A percentile compares a stretch with the other conserved stretches of the same genome.
Evolutionary conservation across 306 rosid species (phyloP).

Genomic region (Castanospermum australe): DNA sequence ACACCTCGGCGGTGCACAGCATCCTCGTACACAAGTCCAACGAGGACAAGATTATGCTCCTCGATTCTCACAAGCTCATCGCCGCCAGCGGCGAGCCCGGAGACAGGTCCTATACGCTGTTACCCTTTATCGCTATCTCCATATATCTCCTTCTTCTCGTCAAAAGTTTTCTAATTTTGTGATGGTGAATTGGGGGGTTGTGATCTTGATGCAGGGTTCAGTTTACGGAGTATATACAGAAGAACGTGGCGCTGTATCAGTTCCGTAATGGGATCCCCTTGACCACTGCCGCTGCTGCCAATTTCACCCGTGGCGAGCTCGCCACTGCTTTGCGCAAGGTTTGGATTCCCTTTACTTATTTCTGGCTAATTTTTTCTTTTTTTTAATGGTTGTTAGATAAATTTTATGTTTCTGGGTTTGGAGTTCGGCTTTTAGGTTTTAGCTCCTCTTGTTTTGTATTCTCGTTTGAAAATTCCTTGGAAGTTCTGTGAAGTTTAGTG

Average conservation of each 20-base stretch:
- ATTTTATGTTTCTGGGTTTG: too few species aligned
- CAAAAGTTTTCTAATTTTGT: not conserved
- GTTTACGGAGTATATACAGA: conserved; percentile 77
- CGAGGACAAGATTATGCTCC: conserved; percentile 99
- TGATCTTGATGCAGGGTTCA: conserved; percentile 55
- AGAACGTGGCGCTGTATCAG: conserved; percentile 73
- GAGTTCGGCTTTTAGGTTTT: too few species aligned
- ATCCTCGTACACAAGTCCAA: conserved; percentile 90
- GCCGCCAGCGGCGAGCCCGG: conserved; percentile 99
- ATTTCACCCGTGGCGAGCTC: conserved; percentile 78
- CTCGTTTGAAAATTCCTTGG: too few species aligned
- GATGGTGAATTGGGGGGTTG: not conserved
- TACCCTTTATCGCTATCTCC: not conserved
- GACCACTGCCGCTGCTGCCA: conserved; percentile 79
- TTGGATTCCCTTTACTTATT: not conserved
- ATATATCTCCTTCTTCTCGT: too few species aligned
- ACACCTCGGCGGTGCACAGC: conserved; percentile 91
- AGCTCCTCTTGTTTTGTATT: too few species aligned
- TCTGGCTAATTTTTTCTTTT: too few species aligned
- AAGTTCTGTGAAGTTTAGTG: not conserved
- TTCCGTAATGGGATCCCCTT: conserved; percentile 79
- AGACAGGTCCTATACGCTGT: conserved; percentile 61
- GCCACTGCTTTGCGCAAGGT: conserved; percentile 90
- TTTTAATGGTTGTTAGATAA: too few species aligned
- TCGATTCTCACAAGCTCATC: conserved; percentile 93